These are phyloP conservation scores for Favolaschia claudopus DNA, from an alignment of 768 basidiomycete species.

Conservation along the genomic window DNA sequence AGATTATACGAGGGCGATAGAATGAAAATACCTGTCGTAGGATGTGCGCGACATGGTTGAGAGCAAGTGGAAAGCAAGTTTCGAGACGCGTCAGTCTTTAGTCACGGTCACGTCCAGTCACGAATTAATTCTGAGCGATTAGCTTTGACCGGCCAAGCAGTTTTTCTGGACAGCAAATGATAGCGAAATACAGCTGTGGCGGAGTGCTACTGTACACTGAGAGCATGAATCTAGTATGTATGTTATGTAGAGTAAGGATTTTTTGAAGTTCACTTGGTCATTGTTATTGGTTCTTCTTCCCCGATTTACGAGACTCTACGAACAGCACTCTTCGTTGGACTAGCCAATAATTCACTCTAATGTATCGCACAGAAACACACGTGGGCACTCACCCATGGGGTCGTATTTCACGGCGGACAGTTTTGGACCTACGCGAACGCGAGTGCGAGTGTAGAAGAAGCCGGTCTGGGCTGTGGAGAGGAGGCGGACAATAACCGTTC, in stretches of 20 bases:
- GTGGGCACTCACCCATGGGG: constrained; percentile 68
- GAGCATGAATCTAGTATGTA: too few relatives aligned
- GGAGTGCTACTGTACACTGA: too few relatives aligned
- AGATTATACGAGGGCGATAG: not conserved
- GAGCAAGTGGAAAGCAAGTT: constrained; percentile 34
- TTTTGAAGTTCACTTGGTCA: not conserved
- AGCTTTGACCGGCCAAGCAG: too few relatives aligned
- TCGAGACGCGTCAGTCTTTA: constrained; percentile 65
- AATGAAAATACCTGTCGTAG: constrained; percentile 75
- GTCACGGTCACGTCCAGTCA: constrained; percentile 49
- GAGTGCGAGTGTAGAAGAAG: constrained; percentile 87
- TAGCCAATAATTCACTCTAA: constrained; percentile 33
- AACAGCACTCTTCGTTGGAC: constrained; percentile 79
- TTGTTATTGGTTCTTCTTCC: constrained; percentile 47
- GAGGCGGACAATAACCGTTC: constrained; percentile 86
- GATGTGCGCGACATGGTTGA: constrained; percentile 91
- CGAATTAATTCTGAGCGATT: too few relatives aligned
- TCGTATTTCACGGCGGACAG: constrained; percentile 94
- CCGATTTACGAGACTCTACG: constrained; percentile 80
- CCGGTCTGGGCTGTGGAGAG: constrained; percentile 93
- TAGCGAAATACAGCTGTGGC: too few relatives aligned
- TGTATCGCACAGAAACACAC: not conserved
- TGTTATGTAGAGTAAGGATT: constrained; percentile 2
- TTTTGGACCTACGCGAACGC: constrained; percentile 77
- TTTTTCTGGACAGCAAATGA: too few relatives aligned